A percentile compares a stretch with the other conserved stretches of the same genome.
Conservation (phyloP, 345 rosid genomes). For the Eucalyptus victrix region DNA sequence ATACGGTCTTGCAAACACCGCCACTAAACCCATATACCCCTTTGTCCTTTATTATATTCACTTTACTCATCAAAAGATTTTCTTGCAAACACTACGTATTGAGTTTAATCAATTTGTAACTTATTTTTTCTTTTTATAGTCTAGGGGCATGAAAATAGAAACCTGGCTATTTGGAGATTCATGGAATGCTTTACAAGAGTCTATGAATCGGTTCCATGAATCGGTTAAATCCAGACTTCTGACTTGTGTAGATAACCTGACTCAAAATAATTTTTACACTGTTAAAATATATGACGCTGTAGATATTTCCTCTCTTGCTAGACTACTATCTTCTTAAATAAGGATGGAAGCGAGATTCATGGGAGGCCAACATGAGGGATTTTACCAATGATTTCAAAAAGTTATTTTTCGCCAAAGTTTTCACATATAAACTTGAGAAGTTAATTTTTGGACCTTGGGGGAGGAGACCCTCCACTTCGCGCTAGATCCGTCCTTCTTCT, state of each 20-base stretch:
- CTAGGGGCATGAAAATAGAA: not conserved
- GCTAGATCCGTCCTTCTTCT: not conserved
- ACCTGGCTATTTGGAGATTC: not conserved
- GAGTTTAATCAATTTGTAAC: too few relatives aligned
- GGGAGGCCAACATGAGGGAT: not conserved
- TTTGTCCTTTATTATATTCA: too few relatives aligned
- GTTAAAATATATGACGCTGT: not conserved
- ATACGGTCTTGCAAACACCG: too few relatives aligned
- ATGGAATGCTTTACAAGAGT: not conserved
- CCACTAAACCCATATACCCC: too few relatives aligned
- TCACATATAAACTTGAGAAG: not conserved
- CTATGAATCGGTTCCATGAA: not conserved
- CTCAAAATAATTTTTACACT: accelerated
- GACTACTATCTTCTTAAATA: not conserved
- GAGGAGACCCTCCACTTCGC: not conserved
- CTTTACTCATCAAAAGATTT: too few relatives aligned
- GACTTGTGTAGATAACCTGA: not conserved
- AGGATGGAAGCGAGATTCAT: not conserved
- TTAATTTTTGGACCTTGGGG: not conserved
- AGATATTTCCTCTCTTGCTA: not conserved
- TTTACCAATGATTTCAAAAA: not conserved
- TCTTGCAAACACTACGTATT: too few relatives aligned
- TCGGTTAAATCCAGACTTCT: not conserved
- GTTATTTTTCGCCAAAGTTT: not conserved
- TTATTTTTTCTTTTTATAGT: not conserved